Percentiles rank a stretch among this genome's conserved stretches.
These are phyloP conservation scores for Podospora pseudocomata DNA, from an alignment of 495 filamentous ascomycete genomes.

Conservation along the genomic window DNA sequence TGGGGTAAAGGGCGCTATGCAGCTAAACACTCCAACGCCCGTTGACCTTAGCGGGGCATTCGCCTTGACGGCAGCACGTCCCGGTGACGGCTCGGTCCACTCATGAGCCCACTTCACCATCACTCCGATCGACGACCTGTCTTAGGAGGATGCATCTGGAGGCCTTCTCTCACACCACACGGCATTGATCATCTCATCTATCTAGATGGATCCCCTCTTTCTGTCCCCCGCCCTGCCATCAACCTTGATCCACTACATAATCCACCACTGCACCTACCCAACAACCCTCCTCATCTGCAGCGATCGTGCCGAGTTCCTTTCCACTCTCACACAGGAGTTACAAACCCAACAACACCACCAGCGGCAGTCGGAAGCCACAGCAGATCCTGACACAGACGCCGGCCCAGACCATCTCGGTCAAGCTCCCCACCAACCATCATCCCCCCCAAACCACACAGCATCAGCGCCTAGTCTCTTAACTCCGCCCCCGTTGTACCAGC, in stretches of 20 bases:
- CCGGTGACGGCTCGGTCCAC: constrained; percentile 22
- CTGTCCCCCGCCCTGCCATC: constrained; percentile 51
- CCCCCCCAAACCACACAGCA: constrained; percentile 2
- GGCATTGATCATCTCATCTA: not conserved
- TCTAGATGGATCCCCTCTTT: constrained; percentile 35
- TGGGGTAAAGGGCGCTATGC: constrained; percentile 25
- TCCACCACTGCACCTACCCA: constrained; percentile 51
- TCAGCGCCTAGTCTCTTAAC: constrained; percentile 36
- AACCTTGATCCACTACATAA: constrained; percentile 61
- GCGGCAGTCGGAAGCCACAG: not conserved
- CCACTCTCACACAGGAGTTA: constrained; percentile 38
- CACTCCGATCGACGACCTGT: not conserved
- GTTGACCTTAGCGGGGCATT: constrained; percentile 11
- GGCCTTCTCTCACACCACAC: constrained; percentile 1
- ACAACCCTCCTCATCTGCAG: constrained; percentile 70
- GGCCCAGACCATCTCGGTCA: not conserved
- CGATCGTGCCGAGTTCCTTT: constrained; percentile 59
- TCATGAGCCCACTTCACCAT: not conserved
- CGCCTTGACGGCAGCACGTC: not conserved
- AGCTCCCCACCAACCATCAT: not conserved
- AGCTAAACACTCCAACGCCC: constrained; percentile 21
- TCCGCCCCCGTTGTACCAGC: constrained; percentile 62
- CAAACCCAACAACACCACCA: not conserved
- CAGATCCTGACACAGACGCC: not conserved
- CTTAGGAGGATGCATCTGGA: not conserved